Evolutionary conservation across 352 stramenopile genomes (phyloP), one percentile per base, ranked within the genome.

Genomic region (Pythium aristosporum): DNA sequence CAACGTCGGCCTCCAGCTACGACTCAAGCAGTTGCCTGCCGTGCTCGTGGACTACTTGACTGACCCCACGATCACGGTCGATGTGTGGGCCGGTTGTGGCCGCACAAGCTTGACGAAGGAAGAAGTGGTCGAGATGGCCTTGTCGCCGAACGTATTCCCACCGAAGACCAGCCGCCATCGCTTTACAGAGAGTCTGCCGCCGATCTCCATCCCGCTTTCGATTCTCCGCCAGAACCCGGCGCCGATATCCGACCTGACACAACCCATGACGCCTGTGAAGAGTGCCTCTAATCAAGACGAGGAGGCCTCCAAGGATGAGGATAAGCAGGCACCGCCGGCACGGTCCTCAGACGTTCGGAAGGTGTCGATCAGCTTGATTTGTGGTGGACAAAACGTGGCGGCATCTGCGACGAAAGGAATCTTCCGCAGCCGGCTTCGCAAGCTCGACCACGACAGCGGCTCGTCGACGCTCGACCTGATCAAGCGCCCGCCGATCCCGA

Each of bases 151-250:
- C 48, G 84, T 95, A 50, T 92, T 93, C 60, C 87, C 87, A 23
- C 82, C 85, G 18, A 93, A 95, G 73, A 95, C 87, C 12, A 93
- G 85, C 65, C 84, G 85, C 58, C 87, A 95, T 65, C 75, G 80
- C 10, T 92, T 95, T 57, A 89, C 80, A 0, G 84, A 93, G 61
- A 91, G 80, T 49, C 67, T 95, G 7, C 84, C 87, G 34, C 87
- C 87, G 6, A 87, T 95, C 63, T 94, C 85, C 21, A 91, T 93
- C 56, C 85, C 84, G 32, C 68, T 95, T 9, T 90, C 76, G 9
- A 71, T 91, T 25, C 66, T 93, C 30, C 82, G 82, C 23, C 76
- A 89, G 56, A 73, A 76, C n/a, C 80, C 83, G 30, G 71, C 77
- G 50, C 74, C 74, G 18, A 82, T 89, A 41, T 68, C 77, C 46